Conservation (phyloP, 495 filamentous ascomycete genomes). For the Neurospora sp. region DNA sequence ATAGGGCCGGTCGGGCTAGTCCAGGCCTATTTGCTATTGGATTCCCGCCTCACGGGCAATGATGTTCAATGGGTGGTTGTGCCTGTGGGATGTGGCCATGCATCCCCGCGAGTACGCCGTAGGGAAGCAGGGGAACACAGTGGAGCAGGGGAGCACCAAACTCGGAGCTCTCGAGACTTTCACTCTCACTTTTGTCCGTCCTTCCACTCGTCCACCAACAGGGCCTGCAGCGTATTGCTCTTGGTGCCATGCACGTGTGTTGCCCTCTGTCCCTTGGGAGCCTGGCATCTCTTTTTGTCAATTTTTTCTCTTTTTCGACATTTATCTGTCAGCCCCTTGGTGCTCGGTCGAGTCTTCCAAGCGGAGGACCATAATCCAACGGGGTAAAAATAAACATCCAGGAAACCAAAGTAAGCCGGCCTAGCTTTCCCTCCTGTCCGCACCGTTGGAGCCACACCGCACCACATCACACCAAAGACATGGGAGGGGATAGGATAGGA, state of each 20-base stretch:
- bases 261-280: neutral
- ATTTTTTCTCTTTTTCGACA: neutral
- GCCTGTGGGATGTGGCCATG: conserved; percentile 4
- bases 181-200: neutral
- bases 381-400: neutral
- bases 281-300: neutral
- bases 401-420: neutral
- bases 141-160: neutral
- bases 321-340: neutral
- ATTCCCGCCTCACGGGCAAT: conserved; percentile 8
- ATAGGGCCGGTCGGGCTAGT: neutral
- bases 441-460: neutral
- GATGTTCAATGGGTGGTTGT: neutral
- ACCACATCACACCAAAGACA: neutral
- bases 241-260: neutral
- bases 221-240: neutral
- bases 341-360: neutral
- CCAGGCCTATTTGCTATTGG: conserved; percentile 4
- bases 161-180: neutral
- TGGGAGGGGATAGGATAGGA: neutral
- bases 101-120: conserved; percentile 1
- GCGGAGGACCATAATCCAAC: neutral
- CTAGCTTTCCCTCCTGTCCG: neutral
- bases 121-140: conserved; percentile 6
- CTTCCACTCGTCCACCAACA: neutral